Percentiles rank a stretch among this genome's conserved stretches.
phyloP scores from a whole-genome alignment of 768 basidiomycete species.

The Lactarius deliciosus region DNA sequence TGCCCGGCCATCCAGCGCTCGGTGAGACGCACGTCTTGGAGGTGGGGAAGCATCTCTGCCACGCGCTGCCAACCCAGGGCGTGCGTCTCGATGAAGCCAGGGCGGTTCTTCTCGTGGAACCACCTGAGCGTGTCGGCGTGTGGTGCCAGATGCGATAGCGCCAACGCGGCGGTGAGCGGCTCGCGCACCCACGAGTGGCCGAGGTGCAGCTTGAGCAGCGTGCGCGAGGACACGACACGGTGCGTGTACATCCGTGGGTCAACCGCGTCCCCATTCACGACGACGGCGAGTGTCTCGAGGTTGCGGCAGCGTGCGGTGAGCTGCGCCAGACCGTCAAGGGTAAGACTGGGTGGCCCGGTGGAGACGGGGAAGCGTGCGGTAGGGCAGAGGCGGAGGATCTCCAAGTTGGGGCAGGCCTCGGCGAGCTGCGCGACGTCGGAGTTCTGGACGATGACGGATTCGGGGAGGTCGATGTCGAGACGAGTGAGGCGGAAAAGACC shows the following conservation, averaged over 20 bases:
- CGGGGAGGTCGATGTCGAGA: constrained; percentile 78
- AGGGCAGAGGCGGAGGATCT: constrained; percentile 66
- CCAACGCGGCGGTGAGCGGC: constrained; percentile 65
- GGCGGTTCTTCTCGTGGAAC: constrained; percentile 78
- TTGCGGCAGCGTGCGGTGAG: constrained; percentile 58
- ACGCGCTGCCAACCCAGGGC: constrained; percentile 69
- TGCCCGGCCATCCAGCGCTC: constrained; percentile 50
- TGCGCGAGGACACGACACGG: constrained; percentile 55
- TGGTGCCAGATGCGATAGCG: constrained; percentile 78
- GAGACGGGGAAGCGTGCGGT: constrained; percentile 61
- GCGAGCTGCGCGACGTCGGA: constrained; percentile 60
- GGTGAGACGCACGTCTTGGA: constrained; percentile 62
- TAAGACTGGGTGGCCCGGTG: constrained; percentile 54
- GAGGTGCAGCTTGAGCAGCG: constrained; percentile 68
- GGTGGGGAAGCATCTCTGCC: constrained; percentile 65
- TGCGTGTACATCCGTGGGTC: constrained; percentile 47
- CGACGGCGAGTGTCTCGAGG: constrained; percentile 64
- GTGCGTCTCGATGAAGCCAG: constrained; percentile 65
- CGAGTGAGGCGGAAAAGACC: constrained; percentile 54
- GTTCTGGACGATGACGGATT: constrained; percentile 65
- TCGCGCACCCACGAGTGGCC: constrained; percentile 74
- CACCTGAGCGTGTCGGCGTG: constrained; percentile 66
- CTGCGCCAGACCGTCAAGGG: constrained; percentile 59
- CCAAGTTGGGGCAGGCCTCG: constrained; percentile 63
- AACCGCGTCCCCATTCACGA: constrained; percentile 57